Evolutionary conservation across 1,284 basidiomycete genomes (phyloP).

Genomic region (Laetiporus sulphureus): DNA sequence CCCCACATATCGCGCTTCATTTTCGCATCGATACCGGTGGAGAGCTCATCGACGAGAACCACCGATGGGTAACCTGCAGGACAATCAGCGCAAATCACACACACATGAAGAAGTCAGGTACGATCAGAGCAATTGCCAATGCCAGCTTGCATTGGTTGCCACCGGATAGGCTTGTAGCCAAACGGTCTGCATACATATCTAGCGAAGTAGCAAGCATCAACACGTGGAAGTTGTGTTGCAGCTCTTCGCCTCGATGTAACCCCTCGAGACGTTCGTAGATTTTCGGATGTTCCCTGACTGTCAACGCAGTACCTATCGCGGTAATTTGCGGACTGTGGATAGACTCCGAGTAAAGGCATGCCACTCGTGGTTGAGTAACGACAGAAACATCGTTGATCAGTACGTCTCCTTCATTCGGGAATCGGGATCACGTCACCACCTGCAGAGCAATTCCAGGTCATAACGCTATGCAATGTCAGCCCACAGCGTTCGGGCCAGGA

Average conservation of each 20-base stretch:
- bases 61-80: constrained; percentile 64
- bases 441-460: constrained; percentile 23
- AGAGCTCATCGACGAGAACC: constrained; percentile 78
- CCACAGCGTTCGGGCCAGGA: constrained; percentile 77
- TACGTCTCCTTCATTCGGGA: constrained; percentile 61
- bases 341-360: constrained; percentile 68
- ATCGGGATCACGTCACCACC: constrained; percentile 58
- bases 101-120: constrained; percentile 27
- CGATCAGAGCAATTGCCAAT: constrained; percentile 74
- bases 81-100: not conserved
- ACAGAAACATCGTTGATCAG: constrained; percentile 60
- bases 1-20: constrained; percentile 82
- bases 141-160: constrained; percentile 79
- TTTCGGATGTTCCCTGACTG: constrained; percentile 67
- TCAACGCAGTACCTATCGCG: constrained; percentile 72
- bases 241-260: constrained; percentile 40
- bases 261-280: constrained; percentile 69
- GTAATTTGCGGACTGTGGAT: constrained; percentile 84
- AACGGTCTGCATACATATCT: constrained; percentile 53
- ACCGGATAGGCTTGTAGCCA: constrained; percentile 70
- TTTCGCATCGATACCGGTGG: constrained; percentile 77
- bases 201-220: constrained; percentile 60
- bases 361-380: constrained; percentile 48
- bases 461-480: constrained; percentile 20
- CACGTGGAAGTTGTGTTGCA: constrained; percentile 48